Conservation (phyloP, 345 rosid species). For the Syzygium grande region DNA sequence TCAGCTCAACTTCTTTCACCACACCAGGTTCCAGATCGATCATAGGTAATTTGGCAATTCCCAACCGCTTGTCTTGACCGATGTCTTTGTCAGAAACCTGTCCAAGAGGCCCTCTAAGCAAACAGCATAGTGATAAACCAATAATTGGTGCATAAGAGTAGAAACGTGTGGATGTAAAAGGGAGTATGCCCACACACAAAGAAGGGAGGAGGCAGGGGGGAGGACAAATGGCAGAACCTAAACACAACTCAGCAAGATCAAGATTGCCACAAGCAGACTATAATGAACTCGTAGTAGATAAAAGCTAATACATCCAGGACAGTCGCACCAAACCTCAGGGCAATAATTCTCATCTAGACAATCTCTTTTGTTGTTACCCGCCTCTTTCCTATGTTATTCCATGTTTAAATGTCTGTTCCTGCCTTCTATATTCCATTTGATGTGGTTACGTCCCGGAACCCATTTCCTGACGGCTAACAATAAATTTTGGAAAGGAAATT, state of each 20-base stretch:
- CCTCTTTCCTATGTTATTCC: not conserved
- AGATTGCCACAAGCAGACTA: not conserved
- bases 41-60: conserved; percentile 65
- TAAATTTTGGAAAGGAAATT: not conserved
- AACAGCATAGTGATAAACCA: not conserved
- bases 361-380: not conserved
- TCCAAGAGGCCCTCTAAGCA: not conserved
- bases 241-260: not conserved
- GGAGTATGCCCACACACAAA: not conserved
- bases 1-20: conserved; percentile 47
- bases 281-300: not conserved
- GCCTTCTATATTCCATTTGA: not conserved
- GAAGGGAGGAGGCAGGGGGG: not conserved
- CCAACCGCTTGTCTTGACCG: conserved; percentile 90
- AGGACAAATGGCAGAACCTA: not conserved
- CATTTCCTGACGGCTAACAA: not conserved
- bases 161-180: not conserved
- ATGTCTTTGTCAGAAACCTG: conserved; percentile 89
- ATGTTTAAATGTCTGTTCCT: not conserved
- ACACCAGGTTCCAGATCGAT: conserved; percentile 47
- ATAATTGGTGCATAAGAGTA: not conserved
- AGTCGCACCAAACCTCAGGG: not conserved
- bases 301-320: not conserved
- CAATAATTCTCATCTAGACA: not conserved
- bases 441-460: not conserved